A percentile compares a stretch with the other conserved stretches of the same genome.
These are phyloP conservation scores for Mitragyna speciosa DNA, from an alignment of 257 asterid species.

Conservation along the genomic window DNA sequence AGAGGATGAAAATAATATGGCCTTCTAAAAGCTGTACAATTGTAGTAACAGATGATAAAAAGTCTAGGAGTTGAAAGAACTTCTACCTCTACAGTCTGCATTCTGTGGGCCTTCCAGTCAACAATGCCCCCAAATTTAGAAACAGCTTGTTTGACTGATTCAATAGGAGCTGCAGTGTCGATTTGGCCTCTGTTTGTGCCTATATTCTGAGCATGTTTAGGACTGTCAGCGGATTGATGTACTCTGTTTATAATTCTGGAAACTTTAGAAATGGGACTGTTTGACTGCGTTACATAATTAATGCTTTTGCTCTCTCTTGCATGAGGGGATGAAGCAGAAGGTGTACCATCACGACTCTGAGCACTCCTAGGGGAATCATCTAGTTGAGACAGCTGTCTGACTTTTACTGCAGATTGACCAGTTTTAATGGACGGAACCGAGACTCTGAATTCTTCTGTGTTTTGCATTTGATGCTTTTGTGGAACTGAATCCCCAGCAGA, in stretches of 20 bases:
- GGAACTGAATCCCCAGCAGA: constrained; percentile 22
- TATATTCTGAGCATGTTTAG: constrained; percentile 27
- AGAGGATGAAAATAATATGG: background rate
- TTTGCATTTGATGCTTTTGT: constrained; percentile 26
- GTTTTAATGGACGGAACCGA: constrained; percentile 16
- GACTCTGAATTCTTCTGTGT: constrained; percentile 10
- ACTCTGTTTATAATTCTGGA: constrained; percentile 23
- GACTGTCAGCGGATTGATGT: constrained; percentile 22
- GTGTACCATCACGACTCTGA: constrained; percentile 23
- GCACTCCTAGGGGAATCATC: constrained; percentile 15
- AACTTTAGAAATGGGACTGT: constrained; percentile 30
- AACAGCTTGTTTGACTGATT: constrained; percentile 97
- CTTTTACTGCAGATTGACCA: constrained; percentile 16
- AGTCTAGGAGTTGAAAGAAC: constrained; percentile 3
- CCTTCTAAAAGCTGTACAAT: background rate
- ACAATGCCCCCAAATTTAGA: constrained; percentile 97
- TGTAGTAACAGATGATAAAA: background rate
- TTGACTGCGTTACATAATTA: constrained; percentile 8
- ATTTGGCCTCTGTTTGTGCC: constrained; percentile 45
- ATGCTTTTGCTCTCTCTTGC: constrained; percentile 29
- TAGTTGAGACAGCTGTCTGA: constrained; percentile 24
- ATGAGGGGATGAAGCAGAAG: constrained; percentile 35
- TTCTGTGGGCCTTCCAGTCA: constrained; percentile 98
- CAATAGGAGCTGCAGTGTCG: constrained; percentile 88
- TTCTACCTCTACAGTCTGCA: constrained; percentile 83